Evolutionary conservation across 768 basidiomycete genomes (phyloP).

Genomic region (Floccularia luteovirens): DNA sequence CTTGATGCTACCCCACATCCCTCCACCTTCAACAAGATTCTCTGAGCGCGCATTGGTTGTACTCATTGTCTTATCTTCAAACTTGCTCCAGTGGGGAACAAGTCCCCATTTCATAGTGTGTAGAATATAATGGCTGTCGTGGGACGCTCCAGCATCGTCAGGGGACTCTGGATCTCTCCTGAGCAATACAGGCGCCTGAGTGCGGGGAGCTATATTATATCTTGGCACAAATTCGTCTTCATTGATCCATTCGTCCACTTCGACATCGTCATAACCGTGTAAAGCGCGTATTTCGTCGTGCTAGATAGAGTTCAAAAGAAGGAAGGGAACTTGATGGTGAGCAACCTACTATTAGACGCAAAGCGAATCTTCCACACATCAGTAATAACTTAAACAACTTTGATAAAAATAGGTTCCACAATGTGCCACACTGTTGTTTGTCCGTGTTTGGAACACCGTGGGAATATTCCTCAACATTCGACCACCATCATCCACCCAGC

Average conservation of each 20-base stretch:
- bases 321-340: neutral
- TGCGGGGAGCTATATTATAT: conserved; percentile 82
- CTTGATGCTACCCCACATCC: conserved; percentile 84
- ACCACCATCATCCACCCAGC: conserved; percentile 6
- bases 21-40: conserved; percentile 63
- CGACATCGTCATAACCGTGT: conserved; percentile 30
- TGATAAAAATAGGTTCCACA: neutral
- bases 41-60: conserved; percentile 92
- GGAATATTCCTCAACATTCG: conserved; percentile 11
- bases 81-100: conserved; percentile 76
- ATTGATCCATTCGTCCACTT: conserved; percentile 52
- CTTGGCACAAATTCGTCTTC: conserved; percentile 53
- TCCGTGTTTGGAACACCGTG: conserved; percentile 10
- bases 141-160: conserved; percentile 6
- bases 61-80: conserved; percentile 61
- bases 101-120: conserved; percentile 92
- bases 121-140: conserved; percentile 33
- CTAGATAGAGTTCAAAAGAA: conserved; percentile 14
- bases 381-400: conserved; percentile 1
- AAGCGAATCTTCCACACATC: conserved; percentile 64
- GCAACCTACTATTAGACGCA: conserved; percentile 37
- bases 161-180: conserved; percentile 21
- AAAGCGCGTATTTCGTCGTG: conserved; percentile 35
- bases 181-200: conserved; percentile 70
- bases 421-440: conserved; percentile 3